Evolutionary conservation across 371 early-diverging fungal species (phyloP), one percentile per base, ranked within the genome.

Genomic region (Nematocida ironsii): DNA sequence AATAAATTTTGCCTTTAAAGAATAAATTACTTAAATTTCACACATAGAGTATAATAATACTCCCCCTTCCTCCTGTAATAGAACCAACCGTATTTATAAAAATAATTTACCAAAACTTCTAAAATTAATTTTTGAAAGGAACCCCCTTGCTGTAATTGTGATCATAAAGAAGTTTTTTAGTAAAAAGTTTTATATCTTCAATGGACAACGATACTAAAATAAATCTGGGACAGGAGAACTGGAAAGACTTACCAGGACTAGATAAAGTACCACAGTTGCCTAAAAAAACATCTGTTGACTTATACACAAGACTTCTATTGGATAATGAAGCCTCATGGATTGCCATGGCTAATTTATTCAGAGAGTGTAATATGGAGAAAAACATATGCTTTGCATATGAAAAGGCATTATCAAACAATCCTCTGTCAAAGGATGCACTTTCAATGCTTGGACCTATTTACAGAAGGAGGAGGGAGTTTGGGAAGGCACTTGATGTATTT

Each of bases 181-280:
- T 25, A 42, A 72, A 72, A 72, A 72, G 33, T 45, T 72, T 72
- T 72, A 58, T 72, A 72, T 72, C 73, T 72, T 23, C 62, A 56
- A 72, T 72, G 73, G 62, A 72, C 73, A 72, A n/a, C 73, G 73
- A 72, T 72, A 72, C 60, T 72, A 72, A 61, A 56, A 58, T 72
- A 42, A 62, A 33, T 72, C 52, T 57, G 18, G 16, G 25, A 61
- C 62, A 72, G 33, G 47, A 61, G 4, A 50, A 18, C 16, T 72
- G 73, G 73, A 72, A 62, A 61, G 62, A 45, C 5, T 56, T 72
- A 5, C 73, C 73, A 23, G 73, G 73, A 47, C 9, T 72, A 45
- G 73, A 72, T 18, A 72, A 33, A 45, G 73, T 72, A 7, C 73
- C 73, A 33, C n/a, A 18, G 23, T 5, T 72, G n/a, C 73, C 73